Evolutionary conservation across 208 protist genomes (phyloP).

Genomic region (Phytomonas francai): DNA sequence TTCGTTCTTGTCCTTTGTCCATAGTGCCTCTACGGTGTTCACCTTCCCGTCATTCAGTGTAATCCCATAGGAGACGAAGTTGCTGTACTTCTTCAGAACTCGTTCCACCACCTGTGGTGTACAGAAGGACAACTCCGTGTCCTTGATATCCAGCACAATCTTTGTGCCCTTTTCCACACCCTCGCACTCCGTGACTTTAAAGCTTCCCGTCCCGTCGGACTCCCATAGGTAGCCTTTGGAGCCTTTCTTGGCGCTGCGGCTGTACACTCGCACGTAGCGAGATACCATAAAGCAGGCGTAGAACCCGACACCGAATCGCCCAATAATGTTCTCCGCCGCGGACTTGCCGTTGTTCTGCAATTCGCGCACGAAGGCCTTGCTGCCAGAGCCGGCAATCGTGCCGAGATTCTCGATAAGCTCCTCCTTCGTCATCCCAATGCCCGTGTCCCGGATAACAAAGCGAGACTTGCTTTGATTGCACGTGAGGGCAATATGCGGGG

Average conservation of each 20-base stretch:
- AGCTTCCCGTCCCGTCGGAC: constrained; percentile 91
- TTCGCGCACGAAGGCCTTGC: constrained; percentile 93
- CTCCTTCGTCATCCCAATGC: constrained; percentile 99
- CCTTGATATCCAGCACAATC: constrained; percentile 94
- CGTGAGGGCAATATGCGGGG: constrained; percentile 64
- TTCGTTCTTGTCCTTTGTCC: constrained; percentile 92
- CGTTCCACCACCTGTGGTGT: constrained; percentile 88
- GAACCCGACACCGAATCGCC: constrained; percentile 99
- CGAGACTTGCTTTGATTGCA: constrained; percentile 91
- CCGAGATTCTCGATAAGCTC: constrained; percentile 98
- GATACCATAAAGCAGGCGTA: constrained; percentile 99
- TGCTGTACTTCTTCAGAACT: constrained; percentile 96
- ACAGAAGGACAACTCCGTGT: constrained; percentile 85
- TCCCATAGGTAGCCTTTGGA: constrained; percentile 96
- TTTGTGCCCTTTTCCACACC: constrained; percentile 95
- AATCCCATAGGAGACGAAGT: constrained; percentile 96
- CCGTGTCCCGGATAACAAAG: constrained; percentile 94
- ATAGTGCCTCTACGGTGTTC: constrained; percentile 95
- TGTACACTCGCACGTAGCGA: constrained; percentile 99
- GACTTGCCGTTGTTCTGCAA: constrained; percentile 46
- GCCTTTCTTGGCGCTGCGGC: constrained; percentile 94
- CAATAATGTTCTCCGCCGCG: constrained; percentile 99
- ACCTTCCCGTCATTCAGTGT: constrained; percentile 95
- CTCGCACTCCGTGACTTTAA: constrained; percentile 93
- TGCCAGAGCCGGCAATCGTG: constrained; percentile 99